A percentile compares a stretch with the other conserved stretches of the same genome.
Evolutionary conservation across 352 stramenopile species (phyloP).

Genomic region (Pythium inflatum): DNA sequence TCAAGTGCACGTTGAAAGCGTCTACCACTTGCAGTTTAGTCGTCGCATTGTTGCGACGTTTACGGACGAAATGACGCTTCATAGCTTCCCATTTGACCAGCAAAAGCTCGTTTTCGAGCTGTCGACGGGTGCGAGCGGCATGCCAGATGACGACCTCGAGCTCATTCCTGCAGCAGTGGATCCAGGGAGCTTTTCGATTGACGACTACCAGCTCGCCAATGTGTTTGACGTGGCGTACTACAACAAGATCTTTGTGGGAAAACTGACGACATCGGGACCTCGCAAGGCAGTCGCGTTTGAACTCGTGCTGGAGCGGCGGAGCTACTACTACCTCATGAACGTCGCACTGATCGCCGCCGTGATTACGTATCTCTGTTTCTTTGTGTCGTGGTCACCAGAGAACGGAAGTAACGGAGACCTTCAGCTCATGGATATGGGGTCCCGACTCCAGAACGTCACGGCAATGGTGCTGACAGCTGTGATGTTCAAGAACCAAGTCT

Average conservation of each 20-base stretch:
- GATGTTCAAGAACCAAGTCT: constrained; percentile 65
- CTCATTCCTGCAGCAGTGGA: constrained; percentile 23
- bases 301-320: constrained; percentile 58
- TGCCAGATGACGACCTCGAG: constrained; percentile 21
- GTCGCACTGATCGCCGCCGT: constrained; percentile 46
- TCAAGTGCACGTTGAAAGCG: background rate
- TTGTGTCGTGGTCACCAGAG: constrained; percentile 47
- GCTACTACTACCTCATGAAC: constrained; percentile 61
- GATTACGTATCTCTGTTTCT: constrained; percentile 63
- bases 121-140: constrained; percentile 10
- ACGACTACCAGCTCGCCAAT: constrained; percentile 59
- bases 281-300: constrained; percentile 56
- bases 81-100: constrained; percentile 62
- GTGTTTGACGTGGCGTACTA: constrained; percentile 54
- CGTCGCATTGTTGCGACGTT: constrained; percentile 48
- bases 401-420: too few species aligned
- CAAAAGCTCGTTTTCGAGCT: constrained; percentile 63
- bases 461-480: constrained; percentile 66
- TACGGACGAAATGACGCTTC: constrained; percentile 57
- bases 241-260: constrained; percentile 54
- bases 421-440: constrained; percentile 48
- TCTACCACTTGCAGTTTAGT: constrained; percentile 43
- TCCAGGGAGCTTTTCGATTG: constrained; percentile 46
- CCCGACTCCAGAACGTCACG: constrained; percentile 59
- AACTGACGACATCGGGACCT: constrained; percentile 36